A percentile compares a stretch with the other conserved stretches of the same genome.
phyloP scores from a whole-genome alignment of 164 flowering plant genomes.

The Pachysandra terminalis region DNA sequence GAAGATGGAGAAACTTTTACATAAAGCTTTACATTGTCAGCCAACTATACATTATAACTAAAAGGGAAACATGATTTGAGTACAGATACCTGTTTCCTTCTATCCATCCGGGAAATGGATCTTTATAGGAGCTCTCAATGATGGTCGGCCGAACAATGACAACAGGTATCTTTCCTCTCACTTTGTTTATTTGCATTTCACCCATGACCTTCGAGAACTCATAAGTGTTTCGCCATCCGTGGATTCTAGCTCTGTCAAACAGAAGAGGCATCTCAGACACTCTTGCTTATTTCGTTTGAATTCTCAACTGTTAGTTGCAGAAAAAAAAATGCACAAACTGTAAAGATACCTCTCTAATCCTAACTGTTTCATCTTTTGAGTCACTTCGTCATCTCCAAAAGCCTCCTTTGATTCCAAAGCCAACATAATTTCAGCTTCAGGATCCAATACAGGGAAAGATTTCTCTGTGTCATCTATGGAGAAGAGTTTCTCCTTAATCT shows the following conservation, averaged over 20 bases:
- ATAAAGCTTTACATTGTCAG: too few species aligned
- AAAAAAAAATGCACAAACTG: not conserved
- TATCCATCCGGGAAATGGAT: conserved; percentile 97
- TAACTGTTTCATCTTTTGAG: conserved; percentile 70
- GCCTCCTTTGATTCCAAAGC: conserved; percentile 34
- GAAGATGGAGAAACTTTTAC: not conserved
- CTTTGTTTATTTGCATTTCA: conserved; percentile 77
- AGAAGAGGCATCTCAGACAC: not conserved
- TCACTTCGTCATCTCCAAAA: conserved; percentile 24
- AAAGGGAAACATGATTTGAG: not conserved
- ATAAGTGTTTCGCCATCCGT: conserved; percentile 96
- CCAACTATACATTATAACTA: too few species aligned
- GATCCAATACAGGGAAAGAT: conserved; percentile 41
- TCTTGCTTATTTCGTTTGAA: not conserved
- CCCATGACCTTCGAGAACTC: conserved; percentile 97
- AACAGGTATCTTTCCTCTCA: conserved; percentile 81
- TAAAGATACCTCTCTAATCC: conserved; percentile 65
- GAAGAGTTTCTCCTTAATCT: conserved; percentile 74
- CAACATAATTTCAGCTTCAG: conserved; percentile 62
- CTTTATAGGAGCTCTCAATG: conserved; percentile 77
- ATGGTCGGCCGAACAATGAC: conserved; percentile 84
- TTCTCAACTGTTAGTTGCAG: not conserved
- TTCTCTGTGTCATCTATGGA: conserved; percentile 44
- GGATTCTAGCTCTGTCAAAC: conserved; percentile 57
- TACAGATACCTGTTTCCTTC: conserved; percentile 81